Evolutionary conservation across 2,329 filamentous ascomycete species (phyloP).

Genomic region (Albifimbria verrucaria): DNA sequence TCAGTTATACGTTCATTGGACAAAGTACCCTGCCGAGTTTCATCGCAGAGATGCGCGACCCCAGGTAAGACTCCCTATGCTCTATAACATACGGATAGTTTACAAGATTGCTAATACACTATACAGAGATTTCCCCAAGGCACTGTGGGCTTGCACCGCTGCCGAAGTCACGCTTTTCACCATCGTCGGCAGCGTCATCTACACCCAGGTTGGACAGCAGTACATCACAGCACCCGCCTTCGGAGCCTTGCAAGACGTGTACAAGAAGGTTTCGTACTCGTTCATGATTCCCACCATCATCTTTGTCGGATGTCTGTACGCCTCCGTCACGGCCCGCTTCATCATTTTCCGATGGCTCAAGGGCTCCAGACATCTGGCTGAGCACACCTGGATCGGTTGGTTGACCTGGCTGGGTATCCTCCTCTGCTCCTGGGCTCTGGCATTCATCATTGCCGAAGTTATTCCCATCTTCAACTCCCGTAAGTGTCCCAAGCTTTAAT

Average conservation of each 20-base stretch:
- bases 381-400: slow-evolving; percentile 83
- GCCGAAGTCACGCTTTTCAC: slow-evolving; percentile 84
- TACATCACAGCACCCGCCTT: slow-evolving; percentile 89
- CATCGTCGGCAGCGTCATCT: slow-evolving; percentile 75
- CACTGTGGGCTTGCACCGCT: slow-evolving; percentile 86
- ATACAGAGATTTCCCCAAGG: slow-evolving; percentile 80
- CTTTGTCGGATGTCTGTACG: slow-evolving; percentile 87
- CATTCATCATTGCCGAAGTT: slow-evolving; percentile 87
- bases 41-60: slow-evolving; percentile 86
- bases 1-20: slow-evolving; percentile 93
- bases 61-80: slow-evolving; percentile 31
- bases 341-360: slow-evolving; percentile 88
- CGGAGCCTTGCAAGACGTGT: slow-evolving; percentile 73
- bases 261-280: slow-evolving; percentile 85
- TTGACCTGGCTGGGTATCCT: slow-evolving; percentile 72
- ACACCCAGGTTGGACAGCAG: slow-evolving; percentile 83
- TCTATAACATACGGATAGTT: background rate
- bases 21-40: slow-evolving; percentile 93
- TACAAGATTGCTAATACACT: slow-evolving; percentile 33
- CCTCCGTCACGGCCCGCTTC: slow-evolving; percentile 85
- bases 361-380: slow-evolving; percentile 72
- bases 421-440: slow-evolving; percentile 69
- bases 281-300: slow-evolving; percentile 96
- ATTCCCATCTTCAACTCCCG: slow-evolving; percentile 88
- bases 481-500: slow-evolving; percentile 26